Base-by-base conservation (phyloP, 352 stramenopile genomes). In the Globisporangium iwayamae region DNA sequence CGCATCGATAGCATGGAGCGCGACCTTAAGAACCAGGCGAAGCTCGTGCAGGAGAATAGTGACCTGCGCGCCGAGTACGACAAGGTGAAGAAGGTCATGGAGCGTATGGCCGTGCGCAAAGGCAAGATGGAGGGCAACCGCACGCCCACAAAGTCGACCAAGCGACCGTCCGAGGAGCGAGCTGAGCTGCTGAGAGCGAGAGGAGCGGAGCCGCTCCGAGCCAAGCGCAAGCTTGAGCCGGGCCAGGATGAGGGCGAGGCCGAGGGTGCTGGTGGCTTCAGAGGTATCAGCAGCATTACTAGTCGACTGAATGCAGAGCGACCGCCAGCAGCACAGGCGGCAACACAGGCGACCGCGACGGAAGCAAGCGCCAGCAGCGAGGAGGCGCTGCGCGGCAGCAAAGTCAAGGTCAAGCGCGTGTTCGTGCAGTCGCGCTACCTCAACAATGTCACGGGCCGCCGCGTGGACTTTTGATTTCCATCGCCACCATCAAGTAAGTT, bases 1-100 rank as follows among this genome's bases (percentile, higher is more conserved):
- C 71, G 79, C 22, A 58, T 81, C 30, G 63, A 66, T 2, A 57
- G 60, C 32, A 63, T 67, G 11, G 76, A 88, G 66, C 72, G 76
- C n/a, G 71, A 80, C n/a, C 60, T 86, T 30, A 62, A 55, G 0
- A 50, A 57, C 13, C 72, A 80, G 55, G 83, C 69, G 39, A 68
- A 77, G 36, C 63, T 88, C 0, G 70, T 73, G 41, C 68, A 77
- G 2, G 81, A 90, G 43, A 87, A 89, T 52, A 66, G 64, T 1
- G 73, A 63, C 52, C 67, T 92, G n/a, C 79, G 76, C 28, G 66
- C 68, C n/a, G 74, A 92, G 51, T 82, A 84, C 60, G 79, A 88
- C 48, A 82, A 79, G 58, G 75, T 79, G 7, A 84, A 85, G 58
- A 63, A 81, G 61, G 71, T 78, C 1, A 90, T 91, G 83, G 81